Evolutionary conservation across 306 rosid species (phyloP).

Genomic region (Pterocarpus santalinus): DNA sequence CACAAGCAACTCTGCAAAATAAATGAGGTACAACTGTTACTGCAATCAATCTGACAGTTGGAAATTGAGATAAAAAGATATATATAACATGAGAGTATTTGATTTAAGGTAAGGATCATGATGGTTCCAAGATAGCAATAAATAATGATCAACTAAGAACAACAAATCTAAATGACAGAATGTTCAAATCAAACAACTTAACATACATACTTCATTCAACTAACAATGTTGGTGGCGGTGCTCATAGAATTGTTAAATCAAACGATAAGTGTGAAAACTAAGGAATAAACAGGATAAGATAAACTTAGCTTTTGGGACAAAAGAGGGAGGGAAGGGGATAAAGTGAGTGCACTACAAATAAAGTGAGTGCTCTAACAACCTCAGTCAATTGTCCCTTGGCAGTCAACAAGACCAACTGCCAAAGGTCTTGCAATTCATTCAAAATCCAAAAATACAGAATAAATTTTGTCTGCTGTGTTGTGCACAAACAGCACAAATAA

Average conservation of each 20-base stretch:
- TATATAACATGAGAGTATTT: neutral
- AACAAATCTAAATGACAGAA: neutral
- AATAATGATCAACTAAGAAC: neutral
- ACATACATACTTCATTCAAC: neutral
- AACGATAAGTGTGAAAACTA: neutral
- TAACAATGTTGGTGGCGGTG: neutral
- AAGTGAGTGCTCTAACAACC: neutral
- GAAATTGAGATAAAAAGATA: neutral
- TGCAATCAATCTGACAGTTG: neutral
- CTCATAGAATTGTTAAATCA: neutral
- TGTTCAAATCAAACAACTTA: neutral
- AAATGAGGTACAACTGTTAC: neutral
- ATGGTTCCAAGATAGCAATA: neutral
- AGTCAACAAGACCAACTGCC: neutral
- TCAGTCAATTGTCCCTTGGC: neutral
- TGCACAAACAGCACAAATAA: no score
- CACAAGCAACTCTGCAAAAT: conserved; percentile 36
- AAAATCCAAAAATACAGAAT: no score
- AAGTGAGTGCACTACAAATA: neutral
- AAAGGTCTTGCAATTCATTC: neutral
- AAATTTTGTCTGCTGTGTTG: neutral
- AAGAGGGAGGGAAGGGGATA: neutral
- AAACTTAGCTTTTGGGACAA: neutral
- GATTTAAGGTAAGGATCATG: neutral
- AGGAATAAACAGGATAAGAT: neutral